Conservation (phyloP, 306 rosid species). For the Rosa chinensis region DNA sequence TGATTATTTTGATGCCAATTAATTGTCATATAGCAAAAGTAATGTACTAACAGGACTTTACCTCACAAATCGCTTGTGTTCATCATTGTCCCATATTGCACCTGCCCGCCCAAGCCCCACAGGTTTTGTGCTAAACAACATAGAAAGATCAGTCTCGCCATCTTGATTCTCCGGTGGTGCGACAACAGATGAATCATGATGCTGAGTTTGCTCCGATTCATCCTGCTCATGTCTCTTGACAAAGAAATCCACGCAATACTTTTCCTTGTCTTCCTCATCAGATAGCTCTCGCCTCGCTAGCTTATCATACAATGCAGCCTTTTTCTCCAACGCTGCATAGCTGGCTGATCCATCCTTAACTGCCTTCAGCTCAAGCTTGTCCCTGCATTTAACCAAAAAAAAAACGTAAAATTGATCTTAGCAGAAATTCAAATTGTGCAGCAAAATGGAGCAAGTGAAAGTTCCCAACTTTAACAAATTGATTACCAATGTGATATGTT, state of each 20-base stretch:
- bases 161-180: slow-evolving; percentile 42
- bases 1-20: background rate
- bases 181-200: slow-evolving; percentile 21
- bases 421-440: background rate
- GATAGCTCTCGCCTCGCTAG: slow-evolving; percentile 75
- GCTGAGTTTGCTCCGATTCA: slow-evolving; percentile 40
- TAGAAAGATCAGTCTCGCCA: slow-evolving; percentile 37
- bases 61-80: slow-evolving; percentile 85
- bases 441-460: background rate
- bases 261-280: slow-evolving; percentile 87
- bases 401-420: background rate
- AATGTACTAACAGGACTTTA: slow-evolving; percentile 20
- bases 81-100: slow-evolving; percentile 54
- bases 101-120: slow-evolving; percentile 55
- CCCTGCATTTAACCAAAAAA: slow-evolving; percentile 49
- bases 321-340: slow-evolving; percentile 85
- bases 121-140: slow-evolving; percentile 49
- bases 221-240: slow-evolving; percentile 68
- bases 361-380: slow-evolving; percentile 91
- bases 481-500: background rate
- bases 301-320: slow-evolving; percentile 79
- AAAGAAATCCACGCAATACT: slow-evolving; percentile 88
- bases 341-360: slow-evolving; percentile 74
- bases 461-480: background rate
- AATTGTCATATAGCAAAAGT: background rate